These are phyloP conservation scores for Yamadazyma olivae DNA, from an alignment of 805 yeast genomes.

Conservation along the genomic window DNA sequence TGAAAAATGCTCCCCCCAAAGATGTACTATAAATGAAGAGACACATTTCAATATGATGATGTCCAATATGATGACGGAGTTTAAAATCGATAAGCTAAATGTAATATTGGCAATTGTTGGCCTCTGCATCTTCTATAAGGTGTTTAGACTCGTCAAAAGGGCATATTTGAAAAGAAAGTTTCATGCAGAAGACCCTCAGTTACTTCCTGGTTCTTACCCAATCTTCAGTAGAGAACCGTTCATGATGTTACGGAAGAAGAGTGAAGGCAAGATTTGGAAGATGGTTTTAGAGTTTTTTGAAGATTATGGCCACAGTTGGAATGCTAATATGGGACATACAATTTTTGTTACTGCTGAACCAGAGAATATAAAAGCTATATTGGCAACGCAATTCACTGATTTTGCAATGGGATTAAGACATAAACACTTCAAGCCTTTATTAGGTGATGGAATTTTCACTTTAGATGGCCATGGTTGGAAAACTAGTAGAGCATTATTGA, in stretches of 20 bases:
- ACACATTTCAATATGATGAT: no score
- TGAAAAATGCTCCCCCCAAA: no score
- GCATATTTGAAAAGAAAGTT: slow-evolving; percentile 9
- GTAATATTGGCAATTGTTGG: not conserved
- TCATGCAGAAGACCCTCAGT: slow-evolving; percentile 9
- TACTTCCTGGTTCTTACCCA: slow-evolving; percentile 14
- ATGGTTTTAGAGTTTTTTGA: slow-evolving; percentile 12
- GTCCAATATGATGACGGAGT: no score
- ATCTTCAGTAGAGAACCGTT: slow-evolving; percentile 13
- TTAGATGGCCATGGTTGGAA: slow-evolving; percentile 36
- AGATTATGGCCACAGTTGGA: slow-evolving; percentile 14
- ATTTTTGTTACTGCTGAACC: slow-evolving; percentile 26
- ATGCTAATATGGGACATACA: slow-evolving; percentile 18
- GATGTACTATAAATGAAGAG: no score
- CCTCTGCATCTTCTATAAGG: not conserved
- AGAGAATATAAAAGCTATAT: slow-evolving; percentile 30
- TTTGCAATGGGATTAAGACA: slow-evolving; percentile 30
- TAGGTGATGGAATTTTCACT: slow-evolving; percentile 36
- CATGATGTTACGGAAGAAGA: slow-evolving; percentile 8
- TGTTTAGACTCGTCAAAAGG: slow-evolving; percentile 4
- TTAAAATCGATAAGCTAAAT: no score
- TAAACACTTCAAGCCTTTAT: slow-evolving; percentile 24
- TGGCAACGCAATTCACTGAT: slow-evolving; percentile 33
- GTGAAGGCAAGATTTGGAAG: slow-evolving; percentile 10
- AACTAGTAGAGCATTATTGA: slow-evolving; percentile 30